Percentiles rank a stretch among this genome's conserved stretches.
phyloP scores from a whole-genome alignment of 495 filamentous ascomycete species.

The Penicillium angulare region DNA sequence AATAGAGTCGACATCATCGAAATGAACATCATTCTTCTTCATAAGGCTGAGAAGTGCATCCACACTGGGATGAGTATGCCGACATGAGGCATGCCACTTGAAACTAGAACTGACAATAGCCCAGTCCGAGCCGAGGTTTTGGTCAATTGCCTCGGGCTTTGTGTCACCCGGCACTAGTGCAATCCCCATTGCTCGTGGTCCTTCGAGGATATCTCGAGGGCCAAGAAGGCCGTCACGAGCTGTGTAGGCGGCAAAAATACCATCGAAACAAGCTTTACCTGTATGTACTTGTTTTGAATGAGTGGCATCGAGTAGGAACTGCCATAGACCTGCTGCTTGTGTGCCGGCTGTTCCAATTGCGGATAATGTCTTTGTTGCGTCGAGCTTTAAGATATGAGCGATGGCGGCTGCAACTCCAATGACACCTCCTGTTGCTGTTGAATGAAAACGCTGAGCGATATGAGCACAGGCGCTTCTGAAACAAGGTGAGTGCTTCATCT shows the following conservation, averaged over 20 bases:
- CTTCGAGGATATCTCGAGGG: conserved; percentile 35
- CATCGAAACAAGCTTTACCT: conserved; percentile 35
- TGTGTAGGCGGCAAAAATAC: conserved; percentile 36
- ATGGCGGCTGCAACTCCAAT: conserved; percentile 33
- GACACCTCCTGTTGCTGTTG: conserved; percentile 32
- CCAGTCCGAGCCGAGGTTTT: conserved; percentile 24
- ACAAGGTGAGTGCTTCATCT: neutral
- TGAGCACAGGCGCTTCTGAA: neutral
- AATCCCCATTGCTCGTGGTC: conserved; percentile 31
- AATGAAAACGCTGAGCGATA: conserved; percentile 28
- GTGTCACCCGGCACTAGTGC: conserved; percentile 26
- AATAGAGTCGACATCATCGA: conserved; percentile 33
- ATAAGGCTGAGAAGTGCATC: conserved; percentile 33
- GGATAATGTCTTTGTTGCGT: conserved; percentile 21
- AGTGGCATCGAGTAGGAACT: conserved; percentile 35
- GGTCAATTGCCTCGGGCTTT: conserved; percentile 29
- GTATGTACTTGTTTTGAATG: conserved; percentile 42
- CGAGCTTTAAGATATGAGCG: conserved; percentile 26
- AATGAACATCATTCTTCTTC: conserved; percentile 24
- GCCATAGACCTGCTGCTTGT: conserved; percentile 38
- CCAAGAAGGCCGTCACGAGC: conserved; percentile 30
- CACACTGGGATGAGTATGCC: conserved; percentile 37
- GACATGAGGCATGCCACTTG: conserved; percentile 39
- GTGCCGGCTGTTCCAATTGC: conserved; percentile 38
- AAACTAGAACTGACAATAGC: conserved; percentile 32